Evolutionary conservation across 768 basidiomycete genomes (phyloP), one percentile per base, ranked within the genome.

Genomic region (Lactarius pseudohatsudake): DNA sequence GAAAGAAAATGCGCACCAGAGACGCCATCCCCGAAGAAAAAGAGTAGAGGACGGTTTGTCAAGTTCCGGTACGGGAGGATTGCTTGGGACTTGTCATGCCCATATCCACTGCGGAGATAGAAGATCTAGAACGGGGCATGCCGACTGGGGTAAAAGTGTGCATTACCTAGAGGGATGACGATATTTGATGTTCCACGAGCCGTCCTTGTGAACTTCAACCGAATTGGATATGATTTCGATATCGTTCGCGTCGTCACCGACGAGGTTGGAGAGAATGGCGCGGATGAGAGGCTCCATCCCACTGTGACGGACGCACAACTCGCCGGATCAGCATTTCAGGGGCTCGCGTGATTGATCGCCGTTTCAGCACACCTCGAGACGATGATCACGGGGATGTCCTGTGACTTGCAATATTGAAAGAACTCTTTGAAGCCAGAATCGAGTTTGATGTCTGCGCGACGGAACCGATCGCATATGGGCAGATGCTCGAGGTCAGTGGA

Each of bases 21-120:
- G 59, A 97, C 97, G 40, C 97, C 97, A 75, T 99, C 97, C 0
- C 97, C 97, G 69, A 97, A 96, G 85, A 97, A 99, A 79, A 99
- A 96, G 11, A 96, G 80, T 2, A 84, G 87, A 2, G 97, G 96
- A 5, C 88, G 86, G 57, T 85, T 75, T 7, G 79, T 71, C 53
- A 96, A 81, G 50, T 81, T 78, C n/a, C 87, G 82, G 78, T 98
- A 99, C 0, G 93, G 96, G 40, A 96, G 79, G 71, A 98, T 98
- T 2, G 96, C 94, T 71, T 89, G 90, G 8, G 91, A 94, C 79
- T 99, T 99, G 78, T 99, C 97, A 75, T 99, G 97, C 0, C 97
- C 97, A 72, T 85, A 98, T 1, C 85, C 86, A 72, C 93, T 94
- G 69, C 36, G 63, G 26, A 55, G 54, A 67, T 60, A 56, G 58